These are phyloP conservation scores for Colletotrichum sp. DNA, from an alignment of 2,329 filamentous ascomycete species.

Conservation along the genomic window DNA sequence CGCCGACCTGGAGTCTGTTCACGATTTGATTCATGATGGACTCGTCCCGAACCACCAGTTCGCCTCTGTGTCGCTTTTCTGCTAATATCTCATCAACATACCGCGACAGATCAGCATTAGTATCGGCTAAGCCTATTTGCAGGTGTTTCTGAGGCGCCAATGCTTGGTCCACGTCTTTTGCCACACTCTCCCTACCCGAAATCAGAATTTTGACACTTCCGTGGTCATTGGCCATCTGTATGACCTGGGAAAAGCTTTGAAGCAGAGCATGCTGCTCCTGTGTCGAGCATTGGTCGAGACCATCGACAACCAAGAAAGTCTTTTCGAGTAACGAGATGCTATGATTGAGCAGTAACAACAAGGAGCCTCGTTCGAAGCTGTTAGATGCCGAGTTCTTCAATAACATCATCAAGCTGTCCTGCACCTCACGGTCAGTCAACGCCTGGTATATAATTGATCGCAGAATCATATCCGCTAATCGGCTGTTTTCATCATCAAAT, in stretches of 20 bases:
- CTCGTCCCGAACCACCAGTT: accelerated
- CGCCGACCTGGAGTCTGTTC: not conserved
- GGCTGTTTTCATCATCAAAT: not conserved
- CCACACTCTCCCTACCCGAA: accelerated
- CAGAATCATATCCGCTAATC: accelerated
- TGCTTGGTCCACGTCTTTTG: accelerated
- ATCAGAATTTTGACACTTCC: not conserved
- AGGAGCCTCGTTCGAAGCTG: accelerated
- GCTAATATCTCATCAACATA: not conserved
- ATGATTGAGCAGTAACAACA: accelerated
- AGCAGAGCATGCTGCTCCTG: accelerated
- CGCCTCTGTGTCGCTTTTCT: accelerated
- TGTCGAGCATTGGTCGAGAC: not conserved
- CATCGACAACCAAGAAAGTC: accelerated
- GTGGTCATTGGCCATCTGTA: no score
- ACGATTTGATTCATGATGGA: accelerated
- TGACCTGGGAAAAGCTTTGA: not conserved
- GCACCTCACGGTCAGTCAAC: accelerated
- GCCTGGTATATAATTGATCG: not conserved
- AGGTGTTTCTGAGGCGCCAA: accelerated
- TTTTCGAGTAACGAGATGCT: accelerated
- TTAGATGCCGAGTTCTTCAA: accelerated
- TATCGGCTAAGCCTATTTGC: accelerated
- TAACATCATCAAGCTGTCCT: accelerated
- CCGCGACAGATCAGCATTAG: accelerated